These are phyloP conservation scores for Parascedosporium putredinis DNA, from an alignment of 2,329 filamentous ascomycete species.

Conservation along the genomic window DNA sequence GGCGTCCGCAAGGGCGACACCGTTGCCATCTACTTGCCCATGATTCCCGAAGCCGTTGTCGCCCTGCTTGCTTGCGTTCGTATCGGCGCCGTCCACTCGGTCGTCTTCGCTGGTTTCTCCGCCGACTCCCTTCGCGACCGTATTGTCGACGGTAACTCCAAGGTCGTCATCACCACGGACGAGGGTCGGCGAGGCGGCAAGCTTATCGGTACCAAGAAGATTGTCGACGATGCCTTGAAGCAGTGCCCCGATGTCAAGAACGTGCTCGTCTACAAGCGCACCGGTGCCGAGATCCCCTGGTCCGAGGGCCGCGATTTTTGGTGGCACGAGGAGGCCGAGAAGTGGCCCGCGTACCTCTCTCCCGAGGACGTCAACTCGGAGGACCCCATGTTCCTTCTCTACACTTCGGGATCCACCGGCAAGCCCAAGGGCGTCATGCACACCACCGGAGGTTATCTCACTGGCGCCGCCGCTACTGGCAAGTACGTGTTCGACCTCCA, in stretches of 20 bases:
- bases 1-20: conserved; percentile 96
- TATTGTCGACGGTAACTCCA: conserved; percentile 81
- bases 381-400: conserved; percentile 93
- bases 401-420: conserved; percentile 94
- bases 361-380: conserved; percentile 86
- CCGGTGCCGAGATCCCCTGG: conserved; percentile 85
- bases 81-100: conserved; percentile 93
- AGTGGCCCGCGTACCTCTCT: conserved; percentile 86
- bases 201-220: conserved; percentile 96
- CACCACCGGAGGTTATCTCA: conserved; percentile 88
- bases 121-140: conserved; percentile 92
- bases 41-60: conserved; percentile 94
- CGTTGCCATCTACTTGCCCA: conserved; percentile 92
- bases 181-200: conserved; percentile 98
- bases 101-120: conserved; percentile 96
- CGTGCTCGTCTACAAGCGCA: conserved; percentile 90
- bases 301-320: conserved; percentile 81
- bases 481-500: conserved; percentile 99
- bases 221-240: conserved; percentile 94
- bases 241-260: conserved; percentile 82
- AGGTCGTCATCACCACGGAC: conserved; percentile 92
- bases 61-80: conserved; percentile 84
- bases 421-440: conserved; percentile 99
- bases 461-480: conserved; percentile 85
- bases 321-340: conserved; percentile 98